phyloP scores from a whole-genome alignment of 768 basidiomycete species.

The Phaeotremella skinneri region DNA sequence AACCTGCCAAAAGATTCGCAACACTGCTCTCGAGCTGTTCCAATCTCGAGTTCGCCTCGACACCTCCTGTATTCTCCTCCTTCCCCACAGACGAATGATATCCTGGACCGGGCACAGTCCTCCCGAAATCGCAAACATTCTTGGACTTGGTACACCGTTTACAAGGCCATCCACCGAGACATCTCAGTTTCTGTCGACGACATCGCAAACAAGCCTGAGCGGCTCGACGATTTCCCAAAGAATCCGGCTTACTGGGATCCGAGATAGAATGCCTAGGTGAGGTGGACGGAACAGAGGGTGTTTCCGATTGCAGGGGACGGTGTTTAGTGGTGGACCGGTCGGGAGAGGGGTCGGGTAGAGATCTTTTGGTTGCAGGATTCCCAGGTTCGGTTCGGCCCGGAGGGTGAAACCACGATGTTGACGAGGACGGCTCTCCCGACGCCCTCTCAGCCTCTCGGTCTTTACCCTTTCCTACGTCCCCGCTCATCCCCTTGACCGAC shows the following conservation, averaged over 20 bases:
- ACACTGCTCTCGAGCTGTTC: constrained; percentile 38
- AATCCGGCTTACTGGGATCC: not conserved
- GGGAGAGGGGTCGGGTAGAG: not conserved
- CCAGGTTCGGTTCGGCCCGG: not conserved
- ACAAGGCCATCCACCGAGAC: constrained; percentile 16
- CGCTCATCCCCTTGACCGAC: not conserved
- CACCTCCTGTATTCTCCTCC: not conserved
- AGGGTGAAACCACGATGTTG: not conserved
- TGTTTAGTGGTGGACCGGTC: not conserved
- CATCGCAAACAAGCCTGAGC: constrained; percentile 17
- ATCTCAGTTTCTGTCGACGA: constrained; percentile 13
- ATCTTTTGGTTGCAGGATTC: not conserved
- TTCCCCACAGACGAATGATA: not conserved
- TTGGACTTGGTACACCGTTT: constrained; percentile 9
- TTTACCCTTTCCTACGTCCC: not conserved
- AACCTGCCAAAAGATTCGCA: constrained; percentile 31
- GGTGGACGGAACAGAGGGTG: too few species aligned
- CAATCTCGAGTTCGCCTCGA: constrained; percentile 20
- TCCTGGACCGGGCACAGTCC: not conserved
- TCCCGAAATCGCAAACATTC: constrained; percentile 12
- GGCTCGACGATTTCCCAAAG: constrained; percentile 2
- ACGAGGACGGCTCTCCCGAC: too few species aligned
- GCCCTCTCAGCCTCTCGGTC: too few species aligned
- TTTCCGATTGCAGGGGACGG: not conserved
- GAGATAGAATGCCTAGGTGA: not conserved